Conservation (phyloP, 768 basidiomycete species). For the Albatrellus ellisii region DNA sequence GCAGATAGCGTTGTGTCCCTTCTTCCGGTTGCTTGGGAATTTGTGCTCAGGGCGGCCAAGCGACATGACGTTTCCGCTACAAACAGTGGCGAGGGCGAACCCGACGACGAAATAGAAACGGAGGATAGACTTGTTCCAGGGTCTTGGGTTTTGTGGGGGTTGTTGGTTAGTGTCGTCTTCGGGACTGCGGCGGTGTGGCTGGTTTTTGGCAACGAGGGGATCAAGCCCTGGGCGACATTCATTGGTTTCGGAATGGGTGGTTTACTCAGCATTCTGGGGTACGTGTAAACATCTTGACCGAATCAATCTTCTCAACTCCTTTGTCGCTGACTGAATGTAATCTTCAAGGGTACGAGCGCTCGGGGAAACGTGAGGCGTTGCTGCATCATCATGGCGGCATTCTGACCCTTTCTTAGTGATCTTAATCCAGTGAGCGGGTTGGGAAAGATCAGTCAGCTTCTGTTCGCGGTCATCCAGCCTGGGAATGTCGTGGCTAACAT, state of each 20-base stretch:
- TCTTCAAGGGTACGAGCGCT: slow-evolving; percentile 73
- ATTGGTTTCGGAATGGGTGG: slow-evolving; percentile 76
- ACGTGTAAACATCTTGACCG: slow-evolving; percentile 15
- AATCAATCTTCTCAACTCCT: background rate
- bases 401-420: no score
- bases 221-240: slow-evolving; percentile 90
- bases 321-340: slow-evolving; percentile 4
- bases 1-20: slow-evolving; percentile 84
- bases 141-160: slow-evolving; percentile 63
- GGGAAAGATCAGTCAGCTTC: slow-evolving; percentile 87
- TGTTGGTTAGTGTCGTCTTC: slow-evolving; percentile 41
- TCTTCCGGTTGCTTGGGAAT: slow-evolving; percentile 55
- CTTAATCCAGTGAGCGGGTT: slow-evolving; percentile 86
- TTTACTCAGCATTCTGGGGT: slow-evolving; percentile 83
- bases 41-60: slow-evolving; percentile 17
- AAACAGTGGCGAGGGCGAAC: slow-evolving; percentile 19
- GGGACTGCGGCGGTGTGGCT: slow-evolving; percentile 79
- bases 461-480: slow-evolving; percentile 91
- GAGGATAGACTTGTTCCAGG: slow-evolving; percentile 71
- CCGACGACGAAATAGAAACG: slow-evolving; percentile 60
- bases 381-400: no score
- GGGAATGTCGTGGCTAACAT: slow-evolving; percentile 97
- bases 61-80: background rate
- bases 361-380: slow-evolving; percentile 93
- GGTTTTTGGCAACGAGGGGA: slow-evolving; percentile 84